Base-by-base conservation (phyloP, 73 alveolate species). In the Blepharisma japonicum region DNA sequence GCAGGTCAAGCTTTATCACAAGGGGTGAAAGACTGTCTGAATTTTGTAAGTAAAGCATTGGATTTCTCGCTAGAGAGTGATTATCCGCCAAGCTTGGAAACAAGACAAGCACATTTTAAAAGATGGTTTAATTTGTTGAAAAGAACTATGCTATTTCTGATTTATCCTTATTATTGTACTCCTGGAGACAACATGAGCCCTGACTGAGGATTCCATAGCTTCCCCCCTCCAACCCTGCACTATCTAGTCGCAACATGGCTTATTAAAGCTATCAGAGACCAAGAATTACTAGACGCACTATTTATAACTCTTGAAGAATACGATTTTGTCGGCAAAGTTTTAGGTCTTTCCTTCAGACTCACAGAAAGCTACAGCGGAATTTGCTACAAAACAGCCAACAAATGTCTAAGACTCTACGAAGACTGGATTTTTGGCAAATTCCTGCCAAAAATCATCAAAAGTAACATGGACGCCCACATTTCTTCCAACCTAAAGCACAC, bases 61-160 rank as follows among this genome's bases (percentile, higher is more conserved):
- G 42, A 32, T 32, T 32, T 32, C 42, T 32, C 42, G 42, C 3
- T 32, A 32, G 42, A 32, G 0, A 32, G 42, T 3, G 42, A 32
- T 32, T 32, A 32, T 32, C 39, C n/a, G 4, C 23, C 46, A 18
- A 61, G 46, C 2, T 8, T 61, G 2, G 50, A 61, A 32, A 32
- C 42, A 3, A 32, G 42, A 32, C 42, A 32, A 32, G 42, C 42
- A 25, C 74, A 61, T n/a, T 61, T 61, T 61, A 61, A 18, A 25
- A 20, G 39, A 61, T 61, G 74, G 74, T 61, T 61, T 61, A 8
- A n/a, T 14, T 14, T 18, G 46, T 18, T 61, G 46, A 61, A 61
- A 5, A 14, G 5, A 25, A 61, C 38, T 61, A 14, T 61, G 47
- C 47, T 61, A 25, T 61, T 20, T 4, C 14, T 61, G 48, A 18